Evolutionary conservation across 2,329 filamentous ascomycete genomes (phyloP), one percentile per base, ranked within the genome.

Genomic region (Hypoxylon sp.): DNA sequence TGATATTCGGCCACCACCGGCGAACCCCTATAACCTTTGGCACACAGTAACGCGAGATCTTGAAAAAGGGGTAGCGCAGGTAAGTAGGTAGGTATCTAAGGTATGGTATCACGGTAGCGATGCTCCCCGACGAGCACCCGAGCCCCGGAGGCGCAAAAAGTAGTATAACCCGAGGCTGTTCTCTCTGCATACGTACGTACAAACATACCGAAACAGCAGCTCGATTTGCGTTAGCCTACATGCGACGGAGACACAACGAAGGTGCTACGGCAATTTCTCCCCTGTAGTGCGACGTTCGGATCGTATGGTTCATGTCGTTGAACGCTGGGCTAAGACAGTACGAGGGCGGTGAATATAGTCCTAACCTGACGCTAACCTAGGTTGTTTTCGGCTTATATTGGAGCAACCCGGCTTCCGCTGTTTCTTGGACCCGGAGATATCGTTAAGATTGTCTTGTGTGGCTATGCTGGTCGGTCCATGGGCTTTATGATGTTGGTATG

Each of bases 391-490:
- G 21, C 27, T 35, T 57, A 48, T 42, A 47, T 47, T 44, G n/a
- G 29, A 29, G 17, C 27, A n/a, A 56, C 37, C 37, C 21, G 32
- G 5, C 10, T n/a, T 11, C 7, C 31, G 54, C 17, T 27, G 29
- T n/a, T 29, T 24, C 19, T 27, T 24, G 42, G 44, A 17, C 24
- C 44, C 29, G 31, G 29, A 42, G 27, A 48, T 48, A 27, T 39
- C n/a, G 5, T n/a, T 21, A 10, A 44, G 15, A 44, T 35, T 56
- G 21, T 24, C 32, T 35, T 42, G 27, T 39, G 56, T 60, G 56
- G 62, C 55, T 64, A 58, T 64, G 61, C 32, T 35, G 53, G 31
- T 27, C 31, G 61, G 53, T 63, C 61, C 19, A 32, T 51, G 13
- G 29, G 32, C 15, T 48, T 44, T 47, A 13, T 57, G 27, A 44